Evolutionary conservation across 2,329 filamentous ascomycete genomes (phyloP).

Genomic region (Phyllosticta capitalensis): DNA sequence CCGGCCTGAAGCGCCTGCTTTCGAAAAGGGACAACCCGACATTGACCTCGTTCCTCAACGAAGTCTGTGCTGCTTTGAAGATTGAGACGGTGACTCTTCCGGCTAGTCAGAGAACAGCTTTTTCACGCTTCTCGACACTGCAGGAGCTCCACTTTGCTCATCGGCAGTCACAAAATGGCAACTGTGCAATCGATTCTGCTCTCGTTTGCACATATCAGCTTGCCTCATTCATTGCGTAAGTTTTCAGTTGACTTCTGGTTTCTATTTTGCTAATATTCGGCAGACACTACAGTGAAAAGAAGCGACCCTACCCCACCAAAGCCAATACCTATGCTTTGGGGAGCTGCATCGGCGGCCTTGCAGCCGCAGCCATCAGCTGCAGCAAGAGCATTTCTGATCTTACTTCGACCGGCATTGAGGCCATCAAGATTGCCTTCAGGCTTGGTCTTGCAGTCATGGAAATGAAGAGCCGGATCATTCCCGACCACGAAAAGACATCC

Average conservation of each 20-base stretch:
- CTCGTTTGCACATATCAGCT: background rate
- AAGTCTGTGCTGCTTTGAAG: background rate
- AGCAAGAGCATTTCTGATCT: slow-evolving; percentile 21
- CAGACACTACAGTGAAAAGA: background rate
- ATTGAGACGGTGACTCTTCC: background rate
- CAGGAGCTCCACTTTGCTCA: background rate
- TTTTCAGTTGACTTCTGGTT: background rate
- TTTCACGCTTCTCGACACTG: background rate
- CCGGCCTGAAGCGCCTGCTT: slow-evolving; percentile 6
- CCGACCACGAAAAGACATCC: background rate
- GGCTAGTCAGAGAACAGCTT: background rate
- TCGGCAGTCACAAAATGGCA: background rate
- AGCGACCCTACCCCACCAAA: background rate
- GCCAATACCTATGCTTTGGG: background rate
- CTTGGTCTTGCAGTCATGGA: slow-evolving; percentile 18
- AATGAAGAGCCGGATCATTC: background rate
- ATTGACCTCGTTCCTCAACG: background rate
- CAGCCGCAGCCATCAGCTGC: slow-evolving; percentile 15
- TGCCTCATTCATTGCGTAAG: background rate
- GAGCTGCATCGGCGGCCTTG: background rate
- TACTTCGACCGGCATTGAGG: slow-evolving; percentile 21
- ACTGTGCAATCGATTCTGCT: background rate
- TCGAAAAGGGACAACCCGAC: background rate
- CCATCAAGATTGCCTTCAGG: slow-evolving; percentile 23
- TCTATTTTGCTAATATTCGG: background rate